phyloP scores from a whole-genome alignment of 495 filamentous ascomycete genomes.

The Astrothelium macrocarpum region DNA sequence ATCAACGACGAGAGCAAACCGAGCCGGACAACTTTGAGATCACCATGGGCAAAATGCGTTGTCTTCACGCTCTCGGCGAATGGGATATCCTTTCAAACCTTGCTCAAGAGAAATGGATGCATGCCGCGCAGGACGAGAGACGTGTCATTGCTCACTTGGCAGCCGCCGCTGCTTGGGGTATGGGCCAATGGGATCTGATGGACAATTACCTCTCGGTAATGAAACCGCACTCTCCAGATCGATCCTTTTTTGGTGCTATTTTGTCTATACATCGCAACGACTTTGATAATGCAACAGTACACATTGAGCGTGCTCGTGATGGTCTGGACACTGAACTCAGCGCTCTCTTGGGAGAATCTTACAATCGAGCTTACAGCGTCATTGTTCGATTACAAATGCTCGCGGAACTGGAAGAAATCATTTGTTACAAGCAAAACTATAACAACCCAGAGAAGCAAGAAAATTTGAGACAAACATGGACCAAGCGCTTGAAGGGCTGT shows the following conservation, averaged over 20 bases:
- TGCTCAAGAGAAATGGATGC: slow-evolving; percentile 86
- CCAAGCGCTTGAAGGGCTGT: slow-evolving; percentile 84
- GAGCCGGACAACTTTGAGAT: slow-evolving; percentile 70
- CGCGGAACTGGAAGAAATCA: slow-evolving; percentile 95
- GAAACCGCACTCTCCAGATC: slow-evolving; percentile 84
- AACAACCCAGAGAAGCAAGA: slow-evolving; percentile 73
- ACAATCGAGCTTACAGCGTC: slow-evolving; percentile 90
- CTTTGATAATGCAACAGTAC: slow-evolving; percentile 73
- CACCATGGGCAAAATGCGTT: slow-evolving; percentile 99
- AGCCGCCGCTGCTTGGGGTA: slow-evolving; percentile 94
- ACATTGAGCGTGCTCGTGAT: slow-evolving; percentile 85
- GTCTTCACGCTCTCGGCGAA: slow-evolving; percentile 91
- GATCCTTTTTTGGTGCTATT: slow-evolving; percentile 95
- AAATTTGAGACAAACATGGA: slow-evolving; percentile 89
- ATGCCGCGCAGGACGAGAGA: slow-evolving; percentile 73
- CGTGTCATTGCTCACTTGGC: slow-evolving; percentile 83
- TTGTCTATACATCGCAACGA: slow-evolving; percentile 88
- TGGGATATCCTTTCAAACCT: slow-evolving; percentile 87
- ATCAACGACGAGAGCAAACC: slow-evolving; percentile 67
- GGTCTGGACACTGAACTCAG: slow-evolving; percentile 91
- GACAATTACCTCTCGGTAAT: slow-evolving; percentile 90
- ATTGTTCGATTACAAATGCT: slow-evolving; percentile 98
- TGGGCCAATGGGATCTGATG: slow-evolving; percentile 95
- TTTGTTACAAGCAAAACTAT: slow-evolving; percentile 84
- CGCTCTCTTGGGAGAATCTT: slow-evolving; percentile 88